Percentiles rank a stretch among this genome's conserved stretches.
Conservation (phyloP, 129 eudicot genomes). For the Chrysanthemum seticuspe region DNA sequence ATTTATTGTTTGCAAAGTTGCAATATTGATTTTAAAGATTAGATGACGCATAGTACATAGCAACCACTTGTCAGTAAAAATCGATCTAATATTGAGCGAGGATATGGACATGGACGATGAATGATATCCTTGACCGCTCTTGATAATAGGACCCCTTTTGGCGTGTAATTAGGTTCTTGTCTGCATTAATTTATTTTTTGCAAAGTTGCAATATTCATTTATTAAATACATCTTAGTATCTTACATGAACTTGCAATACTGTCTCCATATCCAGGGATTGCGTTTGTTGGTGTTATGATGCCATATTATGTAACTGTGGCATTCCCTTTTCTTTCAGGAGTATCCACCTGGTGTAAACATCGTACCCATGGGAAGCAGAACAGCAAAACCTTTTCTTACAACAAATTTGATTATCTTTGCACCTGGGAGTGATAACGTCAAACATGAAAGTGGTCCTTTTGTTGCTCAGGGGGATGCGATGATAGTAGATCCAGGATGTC, state of each 20-base stretch:
- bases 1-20: not conserved
- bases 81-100: too few species aligned
- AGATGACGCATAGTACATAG: too few species aligned
- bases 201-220: too few species aligned
- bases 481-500: conserved; percentile 94
- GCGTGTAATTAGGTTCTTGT: not conserved
- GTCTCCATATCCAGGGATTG: not conserved
- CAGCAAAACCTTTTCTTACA: conserved; percentile 70
- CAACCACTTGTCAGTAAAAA: too few species aligned
- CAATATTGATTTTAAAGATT: too few species aligned
- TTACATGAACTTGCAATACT: too few species aligned
- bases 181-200: not conserved
- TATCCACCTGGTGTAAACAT: conserved; percentile 83
- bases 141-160: too few species aligned
- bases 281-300: conserved; percentile 8
- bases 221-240: too few species aligned
- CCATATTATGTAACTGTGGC: conserved; percentile 15
- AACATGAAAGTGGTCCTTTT: conserved; percentile 30
- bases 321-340: conserved; percentile 48
- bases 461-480: conserved; percentile 85
- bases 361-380: conserved; percentile 84
- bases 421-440: conserved; percentile 33
- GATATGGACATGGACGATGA: too few species aligned
- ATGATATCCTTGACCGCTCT: too few species aligned
- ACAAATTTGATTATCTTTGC: conserved; percentile 81